A percentile compares a stretch with the other conserved stretches of the same genome.
These are phyloP conservation scores for Nakazawaea sp. DNA, from an alignment of 805 yeast genomes.

Conservation along the genomic window DNA sequence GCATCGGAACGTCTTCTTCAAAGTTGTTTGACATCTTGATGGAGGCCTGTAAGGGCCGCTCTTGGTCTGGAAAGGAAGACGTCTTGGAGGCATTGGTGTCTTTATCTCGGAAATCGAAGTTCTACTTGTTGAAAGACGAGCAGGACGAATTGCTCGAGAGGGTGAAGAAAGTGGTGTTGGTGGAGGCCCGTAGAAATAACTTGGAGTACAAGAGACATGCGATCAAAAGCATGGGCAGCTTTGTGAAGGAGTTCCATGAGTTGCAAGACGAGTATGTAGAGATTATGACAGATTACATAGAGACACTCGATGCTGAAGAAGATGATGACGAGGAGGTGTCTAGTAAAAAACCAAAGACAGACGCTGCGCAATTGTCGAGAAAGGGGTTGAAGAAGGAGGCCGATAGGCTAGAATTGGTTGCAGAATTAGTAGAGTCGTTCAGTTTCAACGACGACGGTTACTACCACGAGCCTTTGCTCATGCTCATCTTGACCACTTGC, in stretches of 20 bases:
- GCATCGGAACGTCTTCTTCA: constrained; percentile 16
- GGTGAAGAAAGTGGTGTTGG: constrained; percentile 37
- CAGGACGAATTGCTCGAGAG: constrained; percentile 25
- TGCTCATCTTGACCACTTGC: constrained; percentile 23
- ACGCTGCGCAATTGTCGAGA: constrained; percentile 27
- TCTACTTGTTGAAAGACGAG: constrained; percentile 21
- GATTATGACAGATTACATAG: constrained; percentile 30
- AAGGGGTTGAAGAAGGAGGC: constrained; percentile 43
- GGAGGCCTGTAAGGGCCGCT: constrained; percentile 63
- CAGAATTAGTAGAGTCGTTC: constrained; percentile 29
- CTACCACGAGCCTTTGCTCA: constrained; percentile 16
- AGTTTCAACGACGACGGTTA: constrained; percentile 11
- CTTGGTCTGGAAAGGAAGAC: constrained; percentile 85
- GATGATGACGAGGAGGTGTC: constrained; percentile 16
- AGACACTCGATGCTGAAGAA: constrained; percentile 30
- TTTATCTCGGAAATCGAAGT: constrained; percentile 40
- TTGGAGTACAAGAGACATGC: constrained; percentile 54
- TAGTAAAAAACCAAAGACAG: constrained; percentile 11
- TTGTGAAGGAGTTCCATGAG: constrained; percentile 30
- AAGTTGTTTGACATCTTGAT: constrained; percentile 46
- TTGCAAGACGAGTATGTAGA: constrained; percentile 31
- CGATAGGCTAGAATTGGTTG: constrained; percentile 29
- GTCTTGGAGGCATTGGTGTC: constrained; percentile 65
- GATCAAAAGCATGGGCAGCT: constrained; percentile 46
- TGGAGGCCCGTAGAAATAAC: constrained; percentile 65